Evolutionary conservation across 2,329 filamentous ascomycete species (phyloP).

Genomic region (Teratosphaeria nubilosa): DNA sequence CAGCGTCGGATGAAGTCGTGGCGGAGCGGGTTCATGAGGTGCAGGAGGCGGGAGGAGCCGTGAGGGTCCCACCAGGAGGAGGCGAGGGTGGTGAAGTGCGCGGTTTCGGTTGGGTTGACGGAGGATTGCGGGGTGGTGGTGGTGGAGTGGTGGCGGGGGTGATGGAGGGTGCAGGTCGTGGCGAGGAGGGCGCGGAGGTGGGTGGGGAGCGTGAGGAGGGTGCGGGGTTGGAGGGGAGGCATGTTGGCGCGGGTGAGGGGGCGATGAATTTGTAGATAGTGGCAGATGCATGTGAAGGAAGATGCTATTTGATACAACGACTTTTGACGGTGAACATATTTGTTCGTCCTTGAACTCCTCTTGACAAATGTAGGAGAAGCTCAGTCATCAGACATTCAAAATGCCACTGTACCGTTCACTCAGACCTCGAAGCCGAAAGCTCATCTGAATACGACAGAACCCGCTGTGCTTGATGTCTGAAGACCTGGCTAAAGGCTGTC

Average conservation of each 20-base stretch:
- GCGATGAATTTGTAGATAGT: neutral
- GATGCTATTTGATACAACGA: neutral
- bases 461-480: no score
- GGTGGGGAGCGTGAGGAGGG: neutral
- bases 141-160: neutral
- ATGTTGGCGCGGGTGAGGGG: neutral
- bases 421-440: no score
- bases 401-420: no score
- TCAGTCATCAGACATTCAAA: no score
- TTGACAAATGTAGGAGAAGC: neutral
- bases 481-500: no score
- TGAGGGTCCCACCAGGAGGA: constrained; percentile 96
- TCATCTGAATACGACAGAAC: no score
- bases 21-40: constrained; percentile 95
- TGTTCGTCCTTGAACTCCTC: neutral
- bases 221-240: neutral
- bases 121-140: constrained; percentile 40
- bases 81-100: constrained; percentile 88
- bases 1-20: constrained; percentile 82
- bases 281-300: neutral
- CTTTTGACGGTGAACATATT: neutral
- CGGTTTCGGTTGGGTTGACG: constrained; percentile 80
- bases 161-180: neutral
- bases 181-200: neutral
- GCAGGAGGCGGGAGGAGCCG: constrained; percentile 80